phyloP scores from a whole-genome alignment of 371 early-diverging fungal species.

The Basidiobolus meristosporus region DNA sequence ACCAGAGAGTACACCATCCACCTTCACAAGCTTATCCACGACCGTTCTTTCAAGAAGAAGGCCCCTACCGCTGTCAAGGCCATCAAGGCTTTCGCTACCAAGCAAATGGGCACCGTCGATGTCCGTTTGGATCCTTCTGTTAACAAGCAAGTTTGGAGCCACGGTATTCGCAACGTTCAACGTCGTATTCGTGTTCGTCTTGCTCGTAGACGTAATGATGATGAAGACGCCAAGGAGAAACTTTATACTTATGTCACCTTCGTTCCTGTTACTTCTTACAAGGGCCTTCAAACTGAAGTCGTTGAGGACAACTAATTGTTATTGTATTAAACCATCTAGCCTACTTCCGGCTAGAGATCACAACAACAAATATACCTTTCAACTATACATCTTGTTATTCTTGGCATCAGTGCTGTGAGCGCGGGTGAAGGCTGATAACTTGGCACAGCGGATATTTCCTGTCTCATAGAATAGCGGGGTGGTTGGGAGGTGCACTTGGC shows the following conservation, averaged over 20 bases:
- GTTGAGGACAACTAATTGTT: constrained; percentile 16
- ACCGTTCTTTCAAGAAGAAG: constrained; percentile 86
- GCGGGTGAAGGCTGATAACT: no score
- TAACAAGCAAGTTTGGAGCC: constrained; percentile 73
- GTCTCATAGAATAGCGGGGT: no score
- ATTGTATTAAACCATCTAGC: no score
- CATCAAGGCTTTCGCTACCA: constrained; percentile 68
- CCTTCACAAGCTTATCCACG: constrained; percentile 77
- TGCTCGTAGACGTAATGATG: constrained; percentile 83
- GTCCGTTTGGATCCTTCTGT: constrained; percentile 60
- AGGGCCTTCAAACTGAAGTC: constrained; percentile 45
- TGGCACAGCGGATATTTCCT: no score
- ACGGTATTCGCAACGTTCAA: constrained; percentile 77
- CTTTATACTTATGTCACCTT: constrained; percentile 75
- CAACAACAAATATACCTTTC: no score
- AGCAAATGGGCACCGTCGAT: constrained; percentile 78
- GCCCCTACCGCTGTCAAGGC: constrained; percentile 85
- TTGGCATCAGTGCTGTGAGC: no score
- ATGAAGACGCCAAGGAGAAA: constrained; percentile 84
- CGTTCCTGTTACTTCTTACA: constrained; percentile 72
- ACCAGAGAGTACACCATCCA: constrained; percentile 91
- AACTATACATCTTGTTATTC: no score
- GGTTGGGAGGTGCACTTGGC: no score
- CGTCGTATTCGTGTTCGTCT: constrained; percentile 86
- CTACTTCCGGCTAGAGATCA: no score